phyloP scores from a whole-genome alignment of 2,329 filamentous ascomycete genomes.

The Ceratocystis ficicola region DNA sequence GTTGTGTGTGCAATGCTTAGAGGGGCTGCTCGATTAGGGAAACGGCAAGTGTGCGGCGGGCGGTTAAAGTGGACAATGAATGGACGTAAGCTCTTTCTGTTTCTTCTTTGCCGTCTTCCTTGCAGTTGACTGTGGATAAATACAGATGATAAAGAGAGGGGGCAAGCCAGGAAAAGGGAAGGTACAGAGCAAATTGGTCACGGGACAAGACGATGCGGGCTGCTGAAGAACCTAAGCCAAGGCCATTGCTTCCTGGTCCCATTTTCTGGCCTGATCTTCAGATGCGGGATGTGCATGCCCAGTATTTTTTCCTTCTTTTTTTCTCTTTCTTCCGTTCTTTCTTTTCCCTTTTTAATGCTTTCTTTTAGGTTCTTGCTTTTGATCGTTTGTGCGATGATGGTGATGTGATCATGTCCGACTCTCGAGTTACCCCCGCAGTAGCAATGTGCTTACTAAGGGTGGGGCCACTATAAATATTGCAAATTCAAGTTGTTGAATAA shows the following conservation, averaged over 20 bases:
- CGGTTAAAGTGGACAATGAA: background rate
- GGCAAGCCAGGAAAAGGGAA: background rate
- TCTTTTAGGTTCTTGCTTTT: background rate
- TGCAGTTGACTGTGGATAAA: constrained; percentile 1
- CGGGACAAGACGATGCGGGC: background rate
- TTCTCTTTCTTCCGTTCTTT: background rate
- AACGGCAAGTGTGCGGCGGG: background rate
- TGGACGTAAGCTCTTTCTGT: background rate
- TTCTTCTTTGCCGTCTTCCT: constrained; percentile 6
- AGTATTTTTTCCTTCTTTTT: background rate
- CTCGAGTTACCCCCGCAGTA: background rate
- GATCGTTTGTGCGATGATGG: background rate
- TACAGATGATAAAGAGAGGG: background rate
- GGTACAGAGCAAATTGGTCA: background rate
- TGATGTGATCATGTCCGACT: background rate
- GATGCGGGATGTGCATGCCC: background rate
- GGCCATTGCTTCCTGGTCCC: background rate
- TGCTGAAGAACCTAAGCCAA: background rate
- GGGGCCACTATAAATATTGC: background rate
- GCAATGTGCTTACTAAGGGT: background rate
- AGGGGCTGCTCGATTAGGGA: background rate
- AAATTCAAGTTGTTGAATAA: background rate
- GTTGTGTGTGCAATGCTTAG: background rate
- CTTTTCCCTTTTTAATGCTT: background rate
- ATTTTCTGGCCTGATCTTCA: constrained; percentile 8